phyloP scores from a whole-genome alignment of 2,329 filamentous ascomycete genomes.

The Aspergillus bombycis region DNA sequence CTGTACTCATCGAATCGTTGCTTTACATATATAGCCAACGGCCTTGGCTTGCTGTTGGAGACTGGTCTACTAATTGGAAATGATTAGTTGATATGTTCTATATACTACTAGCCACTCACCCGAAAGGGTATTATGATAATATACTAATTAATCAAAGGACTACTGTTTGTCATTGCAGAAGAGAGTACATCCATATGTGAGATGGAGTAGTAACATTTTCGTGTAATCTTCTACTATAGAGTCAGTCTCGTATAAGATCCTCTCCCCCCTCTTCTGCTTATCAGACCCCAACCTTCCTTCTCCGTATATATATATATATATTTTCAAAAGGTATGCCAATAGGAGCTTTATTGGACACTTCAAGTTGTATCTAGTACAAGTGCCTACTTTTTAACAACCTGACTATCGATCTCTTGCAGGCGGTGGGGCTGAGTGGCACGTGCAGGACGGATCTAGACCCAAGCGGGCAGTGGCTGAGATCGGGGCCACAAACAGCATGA shows the following conservation, averaged over 20 bases:
- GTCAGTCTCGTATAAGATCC: too few relatives aligned
- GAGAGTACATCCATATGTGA: neutral
- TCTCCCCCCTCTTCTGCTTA: too few relatives aligned
- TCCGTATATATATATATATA: neutral
- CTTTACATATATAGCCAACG: neutral
- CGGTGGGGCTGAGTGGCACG: neutral
- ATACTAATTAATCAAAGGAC: neutral
- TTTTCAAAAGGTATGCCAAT: neutral
- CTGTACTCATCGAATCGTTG: neutral
- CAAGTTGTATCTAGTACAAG: neutral
- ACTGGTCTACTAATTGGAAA: neutral
- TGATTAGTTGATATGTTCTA: neutral
- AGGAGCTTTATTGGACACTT: neutral
- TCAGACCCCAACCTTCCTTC: neutral
- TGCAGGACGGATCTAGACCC: neutral
- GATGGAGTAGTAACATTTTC: neutral
- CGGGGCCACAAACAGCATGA: too few relatives aligned
- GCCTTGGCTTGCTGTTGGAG: neutral
- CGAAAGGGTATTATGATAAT: neutral
- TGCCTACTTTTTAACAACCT: too few relatives aligned
- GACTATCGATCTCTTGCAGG: neutral
- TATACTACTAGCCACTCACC: neutral
- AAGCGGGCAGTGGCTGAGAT: neutral
- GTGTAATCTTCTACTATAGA: too few relatives aligned
- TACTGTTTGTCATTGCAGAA: neutral